A percentile compares a stretch with the other conserved stretches of the same genome.
phyloP scores from a whole-genome alignment of 371 early-diverging fungal species.

The Syncephalastrum contaminatum region DNA sequence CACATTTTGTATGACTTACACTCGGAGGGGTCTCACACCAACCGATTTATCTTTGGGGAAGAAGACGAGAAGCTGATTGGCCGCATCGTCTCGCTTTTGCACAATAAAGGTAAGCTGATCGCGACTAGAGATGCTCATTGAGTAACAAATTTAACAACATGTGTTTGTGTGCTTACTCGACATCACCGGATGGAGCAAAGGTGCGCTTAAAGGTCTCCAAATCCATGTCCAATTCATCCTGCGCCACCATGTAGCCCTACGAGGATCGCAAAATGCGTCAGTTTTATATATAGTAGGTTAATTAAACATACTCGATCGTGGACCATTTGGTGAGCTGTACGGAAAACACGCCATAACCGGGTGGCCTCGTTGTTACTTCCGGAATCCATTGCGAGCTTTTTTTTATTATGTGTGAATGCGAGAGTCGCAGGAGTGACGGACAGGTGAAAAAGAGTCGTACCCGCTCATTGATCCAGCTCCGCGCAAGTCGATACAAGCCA shows the following conservation, averaged over 20 bases:
- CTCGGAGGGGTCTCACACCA: slow-evolving; percentile 90
- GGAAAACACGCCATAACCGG: slow-evolving; percentile 82
- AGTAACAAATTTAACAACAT: background rate
- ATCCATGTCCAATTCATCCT: slow-evolving; percentile 79
- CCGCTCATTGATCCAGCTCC: slow-evolving; percentile 3
- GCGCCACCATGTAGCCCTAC: slow-evolving; percentile 84
- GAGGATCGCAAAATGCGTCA: slow-evolving; percentile 1
- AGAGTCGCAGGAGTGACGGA: slow-evolving; percentile 4
- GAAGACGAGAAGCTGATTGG: slow-evolving; percentile 87
- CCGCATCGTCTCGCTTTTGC: slow-evolving; percentile 77
- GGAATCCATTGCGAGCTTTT: slow-evolving; percentile 40
- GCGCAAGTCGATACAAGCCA: background rate
- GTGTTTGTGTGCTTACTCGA: slow-evolving; percentile 63
- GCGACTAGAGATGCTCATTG: slow-evolving; percentile 53
- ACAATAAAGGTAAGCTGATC: slow-evolving; percentile 83
- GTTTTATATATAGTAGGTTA: background rate
- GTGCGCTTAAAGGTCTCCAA: slow-evolving; percentile 77
- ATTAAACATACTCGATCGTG: slow-evolving; percentile 66
- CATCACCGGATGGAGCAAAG: slow-evolving; percentile 71
- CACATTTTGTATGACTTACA: slow-evolving; percentile 49
- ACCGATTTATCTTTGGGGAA: slow-evolving; percentile 91
- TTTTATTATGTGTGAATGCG: slow-evolving; percentile 6
- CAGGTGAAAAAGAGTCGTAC: slow-evolving; percentile 7
- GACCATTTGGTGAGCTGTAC: slow-evolving; percentile 90
- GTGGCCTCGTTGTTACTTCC: slow-evolving; percentile 64